These are phyloP conservation scores for Strobilomyces confusus DNA, from an alignment of 768 basidiomycete genomes.

Conservation along the genomic window DNA sequence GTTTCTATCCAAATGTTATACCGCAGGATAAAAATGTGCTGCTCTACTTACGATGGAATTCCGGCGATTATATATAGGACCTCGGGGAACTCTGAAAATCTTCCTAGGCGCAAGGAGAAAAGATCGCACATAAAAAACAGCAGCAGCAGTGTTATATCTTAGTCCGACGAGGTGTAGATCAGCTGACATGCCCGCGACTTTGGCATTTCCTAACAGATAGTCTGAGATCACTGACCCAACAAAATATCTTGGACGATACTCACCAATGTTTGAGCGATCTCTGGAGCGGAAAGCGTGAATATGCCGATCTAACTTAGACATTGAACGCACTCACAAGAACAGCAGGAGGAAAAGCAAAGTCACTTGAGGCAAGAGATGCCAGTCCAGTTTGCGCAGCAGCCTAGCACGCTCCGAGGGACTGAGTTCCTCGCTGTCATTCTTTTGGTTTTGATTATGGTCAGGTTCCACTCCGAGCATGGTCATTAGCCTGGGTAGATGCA, in stretches of 20 bases:
- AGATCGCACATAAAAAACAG: background rate
- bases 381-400: constrained; percentile 40
- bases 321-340: constrained; percentile 36
- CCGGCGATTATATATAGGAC: constrained; percentile 8
- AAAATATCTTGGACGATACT: constrained; percentile 9
- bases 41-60: background rate
- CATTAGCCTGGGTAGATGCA: constrained; percentile 3
- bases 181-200: background rate
- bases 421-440: constrained; percentile 8
- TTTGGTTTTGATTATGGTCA: constrained; percentile 7
- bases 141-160: constrained; percentile 1
- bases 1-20: background rate
- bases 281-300: constrained; percentile 15
- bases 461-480: constrained; percentile 1
- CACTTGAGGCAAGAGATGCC: constrained; percentile 42
- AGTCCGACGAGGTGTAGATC: background rate
- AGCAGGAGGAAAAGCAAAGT: constrained; percentile 42
- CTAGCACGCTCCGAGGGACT: constrained; percentile 20
- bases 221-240: background rate
- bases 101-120: background rate
- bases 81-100: background rate
- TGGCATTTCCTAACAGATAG: background rate
- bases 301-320: background rate
- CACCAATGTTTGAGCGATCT: constrained; percentile 45
- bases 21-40: background rate